Evolutionary conservation across 208 protist species (phyloP).

Genomic region (Wallacemonas sp.): DNA sequence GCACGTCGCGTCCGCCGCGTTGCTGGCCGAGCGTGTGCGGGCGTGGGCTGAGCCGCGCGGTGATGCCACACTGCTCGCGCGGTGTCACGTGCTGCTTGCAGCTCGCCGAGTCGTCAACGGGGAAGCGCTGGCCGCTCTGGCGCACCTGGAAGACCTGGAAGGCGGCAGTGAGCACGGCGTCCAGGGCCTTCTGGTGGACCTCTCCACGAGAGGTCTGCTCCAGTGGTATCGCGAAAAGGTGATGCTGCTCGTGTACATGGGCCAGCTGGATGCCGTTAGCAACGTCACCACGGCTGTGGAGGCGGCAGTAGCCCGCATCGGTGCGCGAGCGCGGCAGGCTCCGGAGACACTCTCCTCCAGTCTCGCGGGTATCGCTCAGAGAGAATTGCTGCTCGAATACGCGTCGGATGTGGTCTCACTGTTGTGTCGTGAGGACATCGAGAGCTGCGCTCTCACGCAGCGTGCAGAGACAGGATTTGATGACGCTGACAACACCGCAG

Average conservation of each 20-base stretch:
- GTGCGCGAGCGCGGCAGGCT: neutral
- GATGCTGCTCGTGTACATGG: slow-evolving; percentile 9
- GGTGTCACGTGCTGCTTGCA: slow-evolving; percentile 23
- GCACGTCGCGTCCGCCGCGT: slow-evolving; percentile 34
- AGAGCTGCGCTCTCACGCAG: neutral
- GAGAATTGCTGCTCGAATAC: neutral
- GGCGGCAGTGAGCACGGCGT: neutral
- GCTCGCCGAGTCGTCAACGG: slow-evolving; percentile 23
- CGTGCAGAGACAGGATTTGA: neutral
- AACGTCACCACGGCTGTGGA: neutral
- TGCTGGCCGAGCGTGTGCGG: slow-evolving; percentile 23
- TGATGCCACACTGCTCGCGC: slow-evolving; percentile 9
- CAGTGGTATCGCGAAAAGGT: slow-evolving; percentile 19
- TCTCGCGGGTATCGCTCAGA: neutral
- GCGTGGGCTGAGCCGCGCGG: slow-evolving; percentile 18
- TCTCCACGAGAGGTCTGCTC: slow-evolving; percentile 14
- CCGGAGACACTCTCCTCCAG: neutral
- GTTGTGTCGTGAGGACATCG: neutral
- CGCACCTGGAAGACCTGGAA: slow-evolving; percentile 10
- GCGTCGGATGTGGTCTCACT: neutral
- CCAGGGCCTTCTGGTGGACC: neutral
- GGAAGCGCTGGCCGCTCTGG: slow-evolving; percentile 10
- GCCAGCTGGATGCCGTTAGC: slow-evolving; percentile 11
- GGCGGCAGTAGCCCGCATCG: neutral
- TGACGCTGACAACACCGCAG: neutral